These are phyloP conservation scores for Kodamaea sp. DNA, from an alignment of 1,139 yeast species.

Conservation along the genomic window DNA sequence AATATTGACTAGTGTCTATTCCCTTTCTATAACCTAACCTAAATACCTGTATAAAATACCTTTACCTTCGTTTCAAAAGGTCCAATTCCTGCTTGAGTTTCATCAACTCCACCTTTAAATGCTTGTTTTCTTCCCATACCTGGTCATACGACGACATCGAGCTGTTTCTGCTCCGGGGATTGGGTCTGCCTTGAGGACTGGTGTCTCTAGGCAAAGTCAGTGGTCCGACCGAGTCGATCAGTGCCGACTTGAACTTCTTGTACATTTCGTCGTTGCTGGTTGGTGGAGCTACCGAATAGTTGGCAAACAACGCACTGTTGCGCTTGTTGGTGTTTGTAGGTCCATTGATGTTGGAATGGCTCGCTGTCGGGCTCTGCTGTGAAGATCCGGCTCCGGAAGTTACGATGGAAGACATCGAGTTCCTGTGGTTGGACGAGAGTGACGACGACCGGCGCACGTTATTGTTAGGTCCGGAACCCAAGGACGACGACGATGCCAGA, in stretches of 20 bases:
- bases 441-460: conserved; percentile 16
- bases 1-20: no score
- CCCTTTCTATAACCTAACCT: not conserved
- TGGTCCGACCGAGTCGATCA: conserved; percentile 7
- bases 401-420: conserved; percentile 14
- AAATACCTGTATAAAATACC: not conserved
- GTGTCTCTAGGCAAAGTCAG: conserved; percentile 9
- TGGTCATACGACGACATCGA: conserved; percentile 12
- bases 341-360: not conserved
- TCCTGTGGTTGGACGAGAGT: conserved; percentile 16
- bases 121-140: conserved; percentile 17
- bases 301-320: conserved; percentile 13
- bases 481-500: conserved; percentile 1
- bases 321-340: conserved; percentile 11
- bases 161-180: conserved; percentile 14
- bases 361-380: conserved; percentile 1
- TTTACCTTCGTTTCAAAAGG: conserved; percentile 1
- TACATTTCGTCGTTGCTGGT: conserved; percentile 11
- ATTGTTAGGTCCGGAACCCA: conserved; percentile 1
- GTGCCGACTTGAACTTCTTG: conserved; percentile 10
- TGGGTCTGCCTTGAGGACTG: conserved; percentile 11
- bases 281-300: conserved; percentile 11
- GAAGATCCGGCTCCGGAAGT: conserved; percentile 10
- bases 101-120: conserved; percentile 15
- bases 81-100: conserved; percentile 15